Percentiles rank a stretch among this genome's conserved stretches.
phyloP scores from a whole-genome alignment of 441 rosid genomes.

The Gossypium aridum region DNA sequence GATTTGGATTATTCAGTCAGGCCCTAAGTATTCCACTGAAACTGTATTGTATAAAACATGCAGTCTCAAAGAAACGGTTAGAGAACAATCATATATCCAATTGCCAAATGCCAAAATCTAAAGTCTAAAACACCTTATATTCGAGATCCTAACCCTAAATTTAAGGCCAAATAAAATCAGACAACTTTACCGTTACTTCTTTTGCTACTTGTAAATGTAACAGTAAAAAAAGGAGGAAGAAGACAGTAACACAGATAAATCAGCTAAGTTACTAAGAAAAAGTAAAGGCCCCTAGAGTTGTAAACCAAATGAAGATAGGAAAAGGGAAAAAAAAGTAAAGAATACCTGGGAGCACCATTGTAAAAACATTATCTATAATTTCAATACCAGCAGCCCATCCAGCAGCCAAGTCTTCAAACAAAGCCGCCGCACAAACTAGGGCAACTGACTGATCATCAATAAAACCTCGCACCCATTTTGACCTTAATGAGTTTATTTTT shows the following conservation, averaged over 20 bases:
- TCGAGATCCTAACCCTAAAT: not conserved
- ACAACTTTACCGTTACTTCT: not conserved
- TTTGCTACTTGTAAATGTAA: not conserved
- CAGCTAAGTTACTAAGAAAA: not conserved
- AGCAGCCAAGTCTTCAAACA: slow-evolving; percentile 76
- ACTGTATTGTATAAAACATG: not conserved
- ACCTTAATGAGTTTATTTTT: slow-evolving; percentile 43
- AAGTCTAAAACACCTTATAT: not conserved
- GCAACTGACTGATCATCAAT: slow-evolving; percentile 73
- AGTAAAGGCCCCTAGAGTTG: not conserved
- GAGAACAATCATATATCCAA: not conserved
- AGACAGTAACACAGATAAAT: not conserved
- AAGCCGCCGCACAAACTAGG: slow-evolving; percentile 68
- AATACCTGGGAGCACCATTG: slow-evolving; percentile 88
- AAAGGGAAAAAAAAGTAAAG: not conserved
- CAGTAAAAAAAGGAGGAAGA: not conserved
- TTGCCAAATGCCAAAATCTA: not conserved
- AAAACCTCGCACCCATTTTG: slow-evolving; percentile 65
- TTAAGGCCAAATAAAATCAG: not conserved
- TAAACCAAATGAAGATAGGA: not conserved
- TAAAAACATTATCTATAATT: slow-evolving; percentile 58
- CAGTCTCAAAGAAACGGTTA: not conserved
- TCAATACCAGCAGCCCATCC: slow-evolving; percentile 60
- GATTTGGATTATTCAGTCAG: not conserved
- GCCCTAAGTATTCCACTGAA: not conserved